Evolutionary conservation across 2,329 filamentous ascomycete species (phyloP).

Genomic region (Ceratocystis cubensis): DNA sequence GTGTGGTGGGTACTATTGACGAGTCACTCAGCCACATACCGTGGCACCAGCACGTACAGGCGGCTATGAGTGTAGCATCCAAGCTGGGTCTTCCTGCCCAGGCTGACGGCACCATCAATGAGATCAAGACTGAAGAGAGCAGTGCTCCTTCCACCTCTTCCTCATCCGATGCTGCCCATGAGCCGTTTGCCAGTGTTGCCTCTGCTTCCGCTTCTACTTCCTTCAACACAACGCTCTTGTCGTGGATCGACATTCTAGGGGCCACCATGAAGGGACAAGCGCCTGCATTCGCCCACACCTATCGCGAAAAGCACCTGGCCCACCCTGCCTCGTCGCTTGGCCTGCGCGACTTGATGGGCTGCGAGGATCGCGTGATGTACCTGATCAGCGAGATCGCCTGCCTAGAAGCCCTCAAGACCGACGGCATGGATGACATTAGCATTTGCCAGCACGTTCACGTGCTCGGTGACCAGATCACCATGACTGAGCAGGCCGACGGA

Average conservation of each 20-base stretch:
- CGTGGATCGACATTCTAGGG: slow-evolving; percentile 96
- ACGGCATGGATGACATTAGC: slow-evolving; percentile 71
- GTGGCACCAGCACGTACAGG: slow-evolving; percentile 96
- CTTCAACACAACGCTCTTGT: slow-evolving; percentile 88
- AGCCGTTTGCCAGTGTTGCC: background rate
- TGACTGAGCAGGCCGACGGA: slow-evolving; percentile 56
- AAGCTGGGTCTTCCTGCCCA: slow-evolving; percentile 58
- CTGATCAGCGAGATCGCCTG: slow-evolving; percentile 95
- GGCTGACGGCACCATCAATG: background rate
- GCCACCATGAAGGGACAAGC: slow-evolving; percentile 80
- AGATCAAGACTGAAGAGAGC: slow-evolving; percentile 23
- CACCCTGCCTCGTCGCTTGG: slow-evolving; percentile 49
- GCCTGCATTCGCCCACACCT: slow-evolving; percentile 85
- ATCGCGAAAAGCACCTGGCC: slow-evolving; percentile 83
- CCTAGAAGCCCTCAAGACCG: slow-evolving; percentile 73
- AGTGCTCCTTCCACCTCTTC: background rate
- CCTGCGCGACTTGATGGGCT: slow-evolving; percentile 88
- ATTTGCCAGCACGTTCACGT: slow-evolving; percentile 81
- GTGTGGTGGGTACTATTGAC: slow-evolving; percentile 73
- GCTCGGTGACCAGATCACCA: slow-evolving; percentile 74
- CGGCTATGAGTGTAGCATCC: slow-evolving; percentile 70
- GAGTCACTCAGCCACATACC: slow-evolving; percentile 81
- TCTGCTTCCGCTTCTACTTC: slow-evolving; percentile 43
- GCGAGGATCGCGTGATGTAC: slow-evolving; percentile 95
- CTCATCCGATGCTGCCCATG: background rate